These are phyloP conservation scores for Phytophthora ramorum DNA, from an alignment of 352 stramenopile species.

Conservation along the genomic window DNA sequence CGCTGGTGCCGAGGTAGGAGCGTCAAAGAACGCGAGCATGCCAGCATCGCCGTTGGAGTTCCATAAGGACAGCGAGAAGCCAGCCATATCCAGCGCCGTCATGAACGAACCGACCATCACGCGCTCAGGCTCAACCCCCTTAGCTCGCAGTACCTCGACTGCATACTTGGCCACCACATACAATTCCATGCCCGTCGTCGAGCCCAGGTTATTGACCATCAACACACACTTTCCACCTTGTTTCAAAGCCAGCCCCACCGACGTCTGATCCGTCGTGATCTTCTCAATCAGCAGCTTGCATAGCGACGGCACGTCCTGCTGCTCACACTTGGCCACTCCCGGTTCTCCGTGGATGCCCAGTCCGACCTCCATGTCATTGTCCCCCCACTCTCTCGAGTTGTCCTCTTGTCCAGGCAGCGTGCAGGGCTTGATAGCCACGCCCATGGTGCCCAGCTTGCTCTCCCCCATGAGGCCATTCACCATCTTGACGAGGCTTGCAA, in stretches of 20 bases:
- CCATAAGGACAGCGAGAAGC: constrained; percentile 93
- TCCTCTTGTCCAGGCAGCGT: constrained; percentile 91
- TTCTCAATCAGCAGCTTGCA: constrained; percentile 63
- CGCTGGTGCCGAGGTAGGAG: constrained; percentile 58
- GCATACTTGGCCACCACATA: constrained; percentile 91
- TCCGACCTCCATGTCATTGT: constrained; percentile 93
- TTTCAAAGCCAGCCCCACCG: constrained; percentile 47
- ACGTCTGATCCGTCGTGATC: constrained; percentile 48
- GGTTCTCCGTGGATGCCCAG: constrained; percentile 97
- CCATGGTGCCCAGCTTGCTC: constrained; percentile 92
- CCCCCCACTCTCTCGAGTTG: constrained; percentile 61
- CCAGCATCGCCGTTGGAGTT: constrained; percentile 70
- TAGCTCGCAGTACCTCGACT: constrained; percentile 61
- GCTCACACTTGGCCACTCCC: constrained; percentile 67
- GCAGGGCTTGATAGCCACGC: constrained; percentile 95
- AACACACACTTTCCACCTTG: constrained; percentile 64
- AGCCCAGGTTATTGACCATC: constrained; percentile 97
- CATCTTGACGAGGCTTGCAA: constrained; percentile 78
- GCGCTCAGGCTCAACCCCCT: constrained; percentile 81
- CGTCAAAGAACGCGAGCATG: constrained; percentile 68
- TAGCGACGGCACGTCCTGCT: constrained; percentile 56
- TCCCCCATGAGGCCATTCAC: constrained; percentile 66
- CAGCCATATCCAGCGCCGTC: constrained; percentile 98
- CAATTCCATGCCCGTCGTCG: constrained; percentile 96
- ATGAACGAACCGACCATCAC: constrained; percentile 96